Evolutionary conservation across 2,329 filamentous ascomycete species (phyloP).

Genomic region (Fusarium sp.): DNA sequence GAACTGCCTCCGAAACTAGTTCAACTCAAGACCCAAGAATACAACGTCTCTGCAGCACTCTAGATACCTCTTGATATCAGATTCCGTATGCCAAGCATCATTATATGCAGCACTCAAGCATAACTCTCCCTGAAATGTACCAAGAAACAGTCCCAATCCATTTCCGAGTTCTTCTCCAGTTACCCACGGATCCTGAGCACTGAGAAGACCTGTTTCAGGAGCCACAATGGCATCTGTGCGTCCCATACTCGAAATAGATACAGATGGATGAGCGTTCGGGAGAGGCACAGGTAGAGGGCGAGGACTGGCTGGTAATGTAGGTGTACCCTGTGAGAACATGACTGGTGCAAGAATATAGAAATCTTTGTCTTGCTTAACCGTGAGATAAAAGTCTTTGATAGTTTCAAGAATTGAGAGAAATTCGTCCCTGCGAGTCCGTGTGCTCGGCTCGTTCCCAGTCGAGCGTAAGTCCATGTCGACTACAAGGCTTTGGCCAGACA

Average conservation of each 20-base stretch:
- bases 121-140: constrained; percentile 51
- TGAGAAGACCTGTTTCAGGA: constrained; percentile 41
- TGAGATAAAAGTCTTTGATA: constrained; percentile 45
- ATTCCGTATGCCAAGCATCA: constrained; percentile 53
- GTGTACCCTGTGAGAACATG: constrained; percentile 35
- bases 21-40: not conserved
- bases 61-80: constrained; percentile 37
- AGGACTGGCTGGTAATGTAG: constrained; percentile 15
- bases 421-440: constrained; percentile 4
- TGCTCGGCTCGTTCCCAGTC: accelerated
- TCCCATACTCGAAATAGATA: constrained; percentile 51
- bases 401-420: constrained; percentile 40
- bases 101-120: constrained; percentile 56
- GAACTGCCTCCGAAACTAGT: accelerated
- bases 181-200: constrained; percentile 54
- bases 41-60: constrained; percentile 31
- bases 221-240: constrained; percentile 50
- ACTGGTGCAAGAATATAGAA: constrained; percentile 43
- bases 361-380: constrained; percentile 45
- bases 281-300: constrained; percentile 37
- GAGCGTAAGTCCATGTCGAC: constrained; percentile 40
- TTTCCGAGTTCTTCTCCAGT: constrained; percentile 58
- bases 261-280: constrained; percentile 42
- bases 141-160: constrained; percentile 53
- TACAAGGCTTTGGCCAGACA: constrained; percentile 40